Evolutionary conservation across 2,329 filamentous ascomycete species (phyloP).

Genomic region (Pseudopyrenochaeta lycopersici): DNA sequence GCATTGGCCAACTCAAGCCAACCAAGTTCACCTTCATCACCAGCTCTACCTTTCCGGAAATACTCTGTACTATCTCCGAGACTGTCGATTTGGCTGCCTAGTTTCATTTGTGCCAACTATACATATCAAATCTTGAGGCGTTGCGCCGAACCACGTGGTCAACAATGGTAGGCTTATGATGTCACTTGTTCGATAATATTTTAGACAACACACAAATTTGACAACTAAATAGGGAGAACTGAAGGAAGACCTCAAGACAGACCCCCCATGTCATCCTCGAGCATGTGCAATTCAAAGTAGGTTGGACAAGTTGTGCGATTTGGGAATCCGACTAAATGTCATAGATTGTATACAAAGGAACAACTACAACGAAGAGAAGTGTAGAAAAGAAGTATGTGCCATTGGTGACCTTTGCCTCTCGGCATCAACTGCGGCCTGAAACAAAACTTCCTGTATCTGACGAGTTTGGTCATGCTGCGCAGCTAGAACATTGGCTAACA

Average conservation of each 20-base stretch:
- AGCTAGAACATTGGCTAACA: constrained; percentile 35
- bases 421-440: no score
- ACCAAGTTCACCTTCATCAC: constrained; percentile 19
- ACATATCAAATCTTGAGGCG: background rate
- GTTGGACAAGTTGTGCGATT: background rate
- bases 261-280: constrained; percentile 84
- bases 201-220: constrained; percentile 13
- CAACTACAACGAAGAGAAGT: constrained; percentile 85
- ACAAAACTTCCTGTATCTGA: background rate
- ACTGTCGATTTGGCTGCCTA: background rate
- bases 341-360: constrained; percentile 85
- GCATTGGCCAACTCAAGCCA: constrained; percentile 29
- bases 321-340: constrained; percentile 1
- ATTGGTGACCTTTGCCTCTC: background rate
- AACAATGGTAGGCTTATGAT: constrained; percentile 42
- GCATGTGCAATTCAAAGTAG: constrained; percentile 92
- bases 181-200: constrained; percentile 19
- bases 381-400: constrained; percentile 63
- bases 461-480: background rate
- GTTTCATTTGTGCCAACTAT: background rate
- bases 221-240: constrained; percentile 53
- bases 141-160: constrained; percentile 23
- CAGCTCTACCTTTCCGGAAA: background rate
- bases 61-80: constrained; percentile 8
- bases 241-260: constrained; percentile 75